These are phyloP conservation scores for Ephemerocybe angulata DNA, from an alignment of 768 basidiomycete species.

Conservation along the genomic window DNA sequence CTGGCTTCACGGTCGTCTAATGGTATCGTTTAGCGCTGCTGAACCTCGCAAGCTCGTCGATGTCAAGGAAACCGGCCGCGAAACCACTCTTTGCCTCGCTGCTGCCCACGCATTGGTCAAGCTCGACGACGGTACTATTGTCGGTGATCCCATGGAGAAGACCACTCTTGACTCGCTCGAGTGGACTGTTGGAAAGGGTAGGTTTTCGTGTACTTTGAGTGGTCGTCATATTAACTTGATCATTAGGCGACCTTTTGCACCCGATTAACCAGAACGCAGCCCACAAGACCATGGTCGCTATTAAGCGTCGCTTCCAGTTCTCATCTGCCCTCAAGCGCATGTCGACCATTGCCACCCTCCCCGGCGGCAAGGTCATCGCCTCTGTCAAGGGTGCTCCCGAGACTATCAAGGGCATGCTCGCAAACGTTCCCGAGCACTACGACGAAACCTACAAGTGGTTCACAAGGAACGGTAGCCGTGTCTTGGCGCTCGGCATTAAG, in stretches of 20 bases:
- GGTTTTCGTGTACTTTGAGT: constrained; percentile 10
- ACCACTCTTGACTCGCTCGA: constrained; percentile 88
- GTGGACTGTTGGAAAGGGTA: constrained; percentile 78
- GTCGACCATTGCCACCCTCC: constrained; percentile 79
- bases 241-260: constrained; percentile 57
- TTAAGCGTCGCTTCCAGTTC: constrained; percentile 95
- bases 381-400: constrained; percentile 97
- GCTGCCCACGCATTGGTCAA: constrained; percentile 93
- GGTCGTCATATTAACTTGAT: constrained; percentile 49
- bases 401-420: constrained; percentile 88
- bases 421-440: constrained; percentile 67
- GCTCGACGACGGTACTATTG: constrained; percentile 89
- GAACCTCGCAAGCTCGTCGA: constrained; percentile 69
- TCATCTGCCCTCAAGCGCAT: constrained; percentile 96
- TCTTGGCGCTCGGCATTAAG: constrained; percentile 87
- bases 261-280: constrained; percentile 53
- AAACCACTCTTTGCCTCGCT: constrained; percentile 86
- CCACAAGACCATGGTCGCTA: constrained; percentile 58
- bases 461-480: constrained; percentile 89
- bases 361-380: constrained; percentile 54
- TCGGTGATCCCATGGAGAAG: constrained; percentile 99
- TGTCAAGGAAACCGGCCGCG: constrained; percentile 69
- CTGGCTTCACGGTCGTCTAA: background rate
- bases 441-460: constrained; percentile 96
- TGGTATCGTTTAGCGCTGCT: constrained; percentile 40